Base-by-base conservation (phyloP, 129 eudicot species). In the Cynara cardunculus region DNA sequence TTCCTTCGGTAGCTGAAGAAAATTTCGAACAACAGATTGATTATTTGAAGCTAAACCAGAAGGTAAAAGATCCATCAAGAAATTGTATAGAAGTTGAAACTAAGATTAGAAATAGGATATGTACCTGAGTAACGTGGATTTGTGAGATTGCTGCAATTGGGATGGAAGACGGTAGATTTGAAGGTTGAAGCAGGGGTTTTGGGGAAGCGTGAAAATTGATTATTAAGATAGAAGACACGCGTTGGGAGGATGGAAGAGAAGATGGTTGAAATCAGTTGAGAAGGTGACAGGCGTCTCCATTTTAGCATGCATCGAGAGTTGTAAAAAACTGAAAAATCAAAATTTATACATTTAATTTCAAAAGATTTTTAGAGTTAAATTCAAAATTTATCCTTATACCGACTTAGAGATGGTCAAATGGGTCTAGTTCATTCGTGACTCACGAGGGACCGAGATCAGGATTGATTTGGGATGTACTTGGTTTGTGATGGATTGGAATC, bases 261-360 rank as follows among this genome's bases (percentile, higher is more conserved):
- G 64, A 28, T 11, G 13, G 56, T 25, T 73, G 78, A 44, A 65
- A 69, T 77, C 81, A 66, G 39, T 53, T 53, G 75, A 75, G 75
- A 66, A 74, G 68, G 27, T 67, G 85, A 82, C 85, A 76, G 32
- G 65, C 69, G 85, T 82, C 77, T 24, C 19, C 66, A 11, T 69
- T 32, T 21, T 19, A 35, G 72, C 35, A 68, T 68, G 72, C 72
- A 68, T 10, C 5, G 11, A 37, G 46, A 10, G 46, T 37, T 10
- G 2, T n/a, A n/a, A n/a, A n/a, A n/a, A n/a, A n/a, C n/a, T n/a
- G n/a, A n/a, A n/a, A n/a, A n/a, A n/a, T n/a, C n/a, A n/a, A n/a
- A n/a, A n/a, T n/a, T n/a, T n/a, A n/a, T n/a, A n/a, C n/a, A n/a
- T n/a, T n/a, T n/a, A n/a, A n/a, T n/a, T n/a, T n/a, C n/a, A n/a